A percentile compares a stretch with the other conserved stretches of the same genome.
These are phyloP conservation scores for Didymella segeticola DNA, from an alignment of 2,329 filamentous ascomycete species.

Conservation along the genomic window DNA sequence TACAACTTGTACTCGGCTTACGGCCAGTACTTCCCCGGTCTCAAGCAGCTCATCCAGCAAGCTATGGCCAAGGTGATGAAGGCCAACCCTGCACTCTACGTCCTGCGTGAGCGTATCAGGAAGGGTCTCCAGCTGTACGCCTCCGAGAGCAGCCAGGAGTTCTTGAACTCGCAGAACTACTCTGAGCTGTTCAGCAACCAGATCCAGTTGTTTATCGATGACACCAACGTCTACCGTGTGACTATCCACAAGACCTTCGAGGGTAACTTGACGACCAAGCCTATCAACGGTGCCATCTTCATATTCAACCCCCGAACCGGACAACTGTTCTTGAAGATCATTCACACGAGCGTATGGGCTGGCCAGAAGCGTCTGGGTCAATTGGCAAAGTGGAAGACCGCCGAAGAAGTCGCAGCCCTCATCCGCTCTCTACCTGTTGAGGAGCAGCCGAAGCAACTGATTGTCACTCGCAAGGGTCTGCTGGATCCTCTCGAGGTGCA, in stretches of 20 bases:
- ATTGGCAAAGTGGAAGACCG: conserved; percentile 98
- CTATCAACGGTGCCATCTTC: conserved; percentile 99
- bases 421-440: conserved; percentile 95
- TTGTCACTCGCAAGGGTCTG: conserved; percentile 96
- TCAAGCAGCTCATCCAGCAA: conserved; percentile 94
- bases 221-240: conserved; percentile 98
- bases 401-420: conserved; percentile 97
- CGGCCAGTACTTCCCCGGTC: conserved; percentile 96
- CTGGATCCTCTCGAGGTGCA: conserved; percentile 97
- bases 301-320: conserved; percentile 99
- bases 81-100: conserved; percentile 94
- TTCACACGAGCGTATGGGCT: conserved; percentile 98
- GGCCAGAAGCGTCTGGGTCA: conserved; percentile 99
- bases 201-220: conserved; percentile 97
- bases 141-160: conserved; percentile 98
- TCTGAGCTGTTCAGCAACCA: conserved; percentile 99
- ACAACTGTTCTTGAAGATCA: conserved; percentile 98
- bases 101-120: conserved; percentile 94
- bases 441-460: conserved; percentile 98
- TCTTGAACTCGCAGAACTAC: conserved; percentile 99
- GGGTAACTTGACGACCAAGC: conserved; percentile 97
- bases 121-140: conserved; percentile 98
- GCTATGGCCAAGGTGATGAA: conserved; percentile 99
- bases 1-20: conserved; percentile 99
- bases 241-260: conserved; percentile 99